phyloP scores from a whole-genome alignment of 2,329 filamentous ascomycete genomes.

The Fusarium sp. region DNA sequence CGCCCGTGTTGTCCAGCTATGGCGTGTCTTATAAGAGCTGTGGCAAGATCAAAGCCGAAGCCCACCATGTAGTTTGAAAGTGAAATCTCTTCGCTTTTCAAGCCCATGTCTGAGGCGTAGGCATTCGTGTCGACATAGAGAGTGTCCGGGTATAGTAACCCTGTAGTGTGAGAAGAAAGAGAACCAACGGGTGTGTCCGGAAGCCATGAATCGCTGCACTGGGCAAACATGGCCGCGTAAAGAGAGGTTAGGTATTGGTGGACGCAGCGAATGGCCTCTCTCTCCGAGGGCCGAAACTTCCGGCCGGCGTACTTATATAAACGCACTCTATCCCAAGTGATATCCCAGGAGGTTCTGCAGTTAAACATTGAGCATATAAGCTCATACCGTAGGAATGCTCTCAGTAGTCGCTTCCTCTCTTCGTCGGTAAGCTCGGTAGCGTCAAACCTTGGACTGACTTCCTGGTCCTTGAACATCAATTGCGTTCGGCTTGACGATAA shows the following conservation, averaged over 20 bases:
- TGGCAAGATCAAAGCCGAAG: not conserved
- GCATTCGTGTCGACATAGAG: not conserved
- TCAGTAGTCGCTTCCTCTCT: constrained; percentile 21
- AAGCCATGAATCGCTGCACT: constrained; percentile 24
- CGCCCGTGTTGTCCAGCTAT: too few species aligned
- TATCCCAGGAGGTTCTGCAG: too few species aligned
- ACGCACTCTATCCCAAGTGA: too few species aligned
- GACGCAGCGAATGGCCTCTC: constrained; percentile 12
- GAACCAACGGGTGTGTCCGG: not conserved
- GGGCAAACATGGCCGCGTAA: constrained; percentile 27
- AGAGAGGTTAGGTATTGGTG: constrained; percentile 13
- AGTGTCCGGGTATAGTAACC: constrained; percentile 22
- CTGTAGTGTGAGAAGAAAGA: not conserved
- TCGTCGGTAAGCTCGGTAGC: not conserved
- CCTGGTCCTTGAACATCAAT: constrained; percentile 13
- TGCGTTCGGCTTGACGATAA: not conserved
- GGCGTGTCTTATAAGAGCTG: too few species aligned
- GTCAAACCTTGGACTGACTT: constrained; percentile 15
- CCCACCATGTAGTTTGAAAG: too few species aligned
- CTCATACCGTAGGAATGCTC: constrained; percentile 22
- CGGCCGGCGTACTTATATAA: not conserved
- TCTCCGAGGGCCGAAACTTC: not conserved
- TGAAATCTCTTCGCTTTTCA: too few species aligned
- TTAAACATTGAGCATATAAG: too few species aligned
- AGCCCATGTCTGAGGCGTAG: constrained; percentile 11